Conservation (phyloP, 192 early-diverging fungal genomes). For the Rhizophagus clarus region DNA sequence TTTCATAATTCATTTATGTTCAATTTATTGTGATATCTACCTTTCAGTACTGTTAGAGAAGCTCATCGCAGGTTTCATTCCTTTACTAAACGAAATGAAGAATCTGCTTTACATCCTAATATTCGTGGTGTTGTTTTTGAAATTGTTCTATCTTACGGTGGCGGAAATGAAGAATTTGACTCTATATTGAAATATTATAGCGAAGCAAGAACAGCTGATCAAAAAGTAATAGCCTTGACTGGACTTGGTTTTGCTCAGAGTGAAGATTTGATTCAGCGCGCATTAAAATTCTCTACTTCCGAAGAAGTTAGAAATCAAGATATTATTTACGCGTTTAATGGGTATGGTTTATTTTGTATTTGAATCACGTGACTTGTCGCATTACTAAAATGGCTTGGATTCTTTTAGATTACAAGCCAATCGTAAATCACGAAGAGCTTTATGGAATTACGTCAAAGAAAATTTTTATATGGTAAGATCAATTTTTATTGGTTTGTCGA, state of each 20-base stretch:
- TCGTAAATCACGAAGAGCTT: slow-evolving; percentile 51
- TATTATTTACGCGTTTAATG: slow-evolving; percentile 52
- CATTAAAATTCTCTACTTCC: slow-evolving; percentile 63
- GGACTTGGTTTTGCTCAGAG: slow-evolving; percentile 60
- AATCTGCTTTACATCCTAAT: slow-evolving; percentile 74
- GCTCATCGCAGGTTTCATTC: slow-evolving; percentile 69
- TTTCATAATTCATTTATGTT: not conserved
- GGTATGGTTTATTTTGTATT: slow-evolving; percentile 36
- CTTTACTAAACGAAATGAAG: slow-evolving; percentile 64
- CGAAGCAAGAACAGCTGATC: slow-evolving; percentile 64
- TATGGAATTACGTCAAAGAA: slow-evolving; percentile 70
- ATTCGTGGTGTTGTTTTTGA: slow-evolving; percentile 71
- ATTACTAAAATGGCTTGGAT: slow-evolving; percentile 22
- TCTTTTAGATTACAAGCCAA: slow-evolving; percentile 54
- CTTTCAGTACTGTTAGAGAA: slow-evolving; percentile 55
- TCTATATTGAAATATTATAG: slow-evolving; percentile 64
- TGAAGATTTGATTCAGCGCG: slow-evolving; percentile 57
- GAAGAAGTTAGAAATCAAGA: slow-evolving; percentile 77
- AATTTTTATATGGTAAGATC: slow-evolving; percentile 58
- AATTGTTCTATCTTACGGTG: slow-evolving; percentile 67
- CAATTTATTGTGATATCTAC: not conserved
- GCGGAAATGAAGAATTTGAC: slow-evolving; percentile 62
- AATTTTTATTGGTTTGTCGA: not conserved
- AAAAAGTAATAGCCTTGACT: slow-evolving; percentile 66
- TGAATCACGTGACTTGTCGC: not conserved